A percentile compares a stretch with the other conserved stretches of the same genome.
phyloP scores from a whole-genome alignment of 2,329 filamentous ascomycete genomes.

The Plectosphaerella cucumerina region DNA sequence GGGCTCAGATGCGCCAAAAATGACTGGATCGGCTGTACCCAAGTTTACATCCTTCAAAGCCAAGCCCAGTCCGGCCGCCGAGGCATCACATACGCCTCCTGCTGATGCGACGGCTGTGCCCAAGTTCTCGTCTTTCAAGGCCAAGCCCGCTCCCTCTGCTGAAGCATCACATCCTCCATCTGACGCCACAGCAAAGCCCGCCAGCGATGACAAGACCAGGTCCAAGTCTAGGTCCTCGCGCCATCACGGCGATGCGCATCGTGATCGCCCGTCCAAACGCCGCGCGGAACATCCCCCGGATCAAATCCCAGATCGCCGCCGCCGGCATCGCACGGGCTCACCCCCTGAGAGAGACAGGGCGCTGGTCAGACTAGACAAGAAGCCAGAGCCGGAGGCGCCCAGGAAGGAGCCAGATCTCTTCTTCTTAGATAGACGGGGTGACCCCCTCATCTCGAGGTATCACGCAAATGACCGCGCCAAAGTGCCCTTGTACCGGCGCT shows the following conservation, averaged over 20 bases:
- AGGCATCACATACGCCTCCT: not conserved
- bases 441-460: constrained; percentile 70
- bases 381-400: constrained; percentile 6
- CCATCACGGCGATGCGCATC: constrained; percentile 10
- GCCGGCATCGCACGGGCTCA: not conserved
- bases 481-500: constrained; percentile 66
- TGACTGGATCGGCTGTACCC: constrained; percentile 39
- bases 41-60: constrained; percentile 73
- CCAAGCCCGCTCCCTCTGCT: constrained; percentile 31
- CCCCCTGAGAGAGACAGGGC: constrained; percentile 1
- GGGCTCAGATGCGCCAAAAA: no score
- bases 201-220: constrained; percentile 8
- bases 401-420: constrained; percentile 39
- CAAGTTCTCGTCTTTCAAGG: constrained; percentile 71
- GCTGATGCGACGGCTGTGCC: constrained; percentile 41
- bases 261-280: constrained; percentile 1
- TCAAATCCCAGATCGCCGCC: not conserved
- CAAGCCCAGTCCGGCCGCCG: constrained; percentile 26
- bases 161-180: not conserved
- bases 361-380: not conserved
- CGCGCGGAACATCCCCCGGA: constrained; percentile 3
- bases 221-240: constrained; percentile 11
- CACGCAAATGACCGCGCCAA: constrained; percentile 68
- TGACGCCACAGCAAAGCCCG: not conserved
- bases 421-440: constrained; percentile 69